Conservation (phyloP, 345 rosid genomes). For the Anacardium occidentale region DNA sequence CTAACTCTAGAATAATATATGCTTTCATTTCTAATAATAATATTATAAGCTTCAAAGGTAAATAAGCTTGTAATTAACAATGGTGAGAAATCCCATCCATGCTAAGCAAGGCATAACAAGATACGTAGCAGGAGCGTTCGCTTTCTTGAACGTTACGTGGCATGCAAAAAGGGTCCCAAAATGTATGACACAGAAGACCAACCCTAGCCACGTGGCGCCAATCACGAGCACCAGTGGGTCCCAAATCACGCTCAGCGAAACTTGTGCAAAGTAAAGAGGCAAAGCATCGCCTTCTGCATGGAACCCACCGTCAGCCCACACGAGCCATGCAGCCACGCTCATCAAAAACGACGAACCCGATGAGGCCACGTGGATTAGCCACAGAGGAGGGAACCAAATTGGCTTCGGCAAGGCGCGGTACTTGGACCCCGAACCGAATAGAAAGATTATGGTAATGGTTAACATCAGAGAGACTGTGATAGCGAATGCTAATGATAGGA, state of each 20-base stretch:
- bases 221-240: slow-evolving; percentile 40
- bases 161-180: slow-evolving; percentile 33
- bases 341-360: slow-evolving; percentile 30
- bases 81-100: slow-evolving; percentile 33
- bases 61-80: slow-evolving; percentile 28
- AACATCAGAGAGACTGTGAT: slow-evolving; percentile 15
- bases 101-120: slow-evolving; percentile 37
- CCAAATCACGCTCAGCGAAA: slow-evolving; percentile 35
- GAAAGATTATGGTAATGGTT: slow-evolving; percentile 17
- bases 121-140: slow-evolving; percentile 19
- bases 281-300: slow-evolving; percentile 13
- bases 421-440: slow-evolving; percentile 36
- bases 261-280: slow-evolving; percentile 34
- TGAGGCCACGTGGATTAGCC: slow-evolving; percentile 30
- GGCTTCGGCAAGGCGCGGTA: slow-evolving; percentile 26
- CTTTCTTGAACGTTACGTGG: slow-evolving; percentile 21
- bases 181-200: slow-evolving; percentile 23
- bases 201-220: slow-evolving; percentile 29
- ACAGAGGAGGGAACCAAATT: slow-evolving; percentile 37
- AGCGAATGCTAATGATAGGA: slow-evolving; percentile 24
- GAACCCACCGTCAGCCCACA: slow-evolving; percentile 38
- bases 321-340: slow-evolving; percentile 40
- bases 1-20: no score
- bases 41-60: not conserved
- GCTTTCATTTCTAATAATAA: no score